Evolutionary conservation across 768 basidiomycete species (phyloP).

Genomic region (Lactarius sp.): DNA sequence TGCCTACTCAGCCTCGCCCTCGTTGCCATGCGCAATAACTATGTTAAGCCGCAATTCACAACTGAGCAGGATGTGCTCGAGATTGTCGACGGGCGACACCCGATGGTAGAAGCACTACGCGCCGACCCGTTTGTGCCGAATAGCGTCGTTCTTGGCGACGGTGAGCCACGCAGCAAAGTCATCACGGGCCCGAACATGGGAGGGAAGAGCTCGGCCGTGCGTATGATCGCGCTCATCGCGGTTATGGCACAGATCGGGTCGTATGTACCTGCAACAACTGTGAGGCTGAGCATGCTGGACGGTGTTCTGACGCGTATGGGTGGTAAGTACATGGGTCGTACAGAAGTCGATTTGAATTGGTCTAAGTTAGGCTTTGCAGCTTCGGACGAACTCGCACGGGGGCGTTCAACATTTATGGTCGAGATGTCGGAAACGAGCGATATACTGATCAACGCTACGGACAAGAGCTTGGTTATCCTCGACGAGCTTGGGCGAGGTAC

Average conservation of each 20-base stretch:
- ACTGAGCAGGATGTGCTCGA: conserved; percentile 63
- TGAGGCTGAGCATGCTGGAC: conserved; percentile 76
- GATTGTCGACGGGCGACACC: conserved; percentile 84
- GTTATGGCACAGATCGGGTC: conserved; percentile 89
- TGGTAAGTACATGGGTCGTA: conserved; percentile 40
- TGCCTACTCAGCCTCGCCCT: conserved; percentile 82
- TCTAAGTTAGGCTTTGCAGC: conserved; percentile 40
- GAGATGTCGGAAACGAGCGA: conserved; percentile 94
- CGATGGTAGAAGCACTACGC: conserved; percentile 80
- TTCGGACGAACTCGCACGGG: conserved; percentile 79
- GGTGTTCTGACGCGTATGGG: conserved; percentile 88
- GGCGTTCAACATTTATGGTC: conserved; percentile 95
- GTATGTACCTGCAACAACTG: conserved; percentile 78
- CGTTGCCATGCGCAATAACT: conserved; percentile 70
- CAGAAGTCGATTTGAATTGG: conserved; percentile 3
- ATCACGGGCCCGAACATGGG: conserved; percentile 89
- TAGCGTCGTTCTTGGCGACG: conserved; percentile 58
- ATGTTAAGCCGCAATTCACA: conserved; percentile 71
- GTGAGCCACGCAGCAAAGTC: conserved; percentile 51
- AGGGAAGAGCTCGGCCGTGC: conserved; percentile 80
- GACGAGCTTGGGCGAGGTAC: conserved; percentile 91
- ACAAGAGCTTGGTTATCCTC: conserved; percentile 77
- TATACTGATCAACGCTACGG: conserved; percentile 72
- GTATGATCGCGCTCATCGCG: conserved; percentile 71
- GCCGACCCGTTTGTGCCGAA: conserved; percentile 87